A percentile compares a stretch with the other conserved stretches of the same genome.
These are phyloP conservation scores for Fusarium sp. DNA, from an alignment of 2,329 filamentous ascomycete species.

Conservation along the genomic window DNA sequence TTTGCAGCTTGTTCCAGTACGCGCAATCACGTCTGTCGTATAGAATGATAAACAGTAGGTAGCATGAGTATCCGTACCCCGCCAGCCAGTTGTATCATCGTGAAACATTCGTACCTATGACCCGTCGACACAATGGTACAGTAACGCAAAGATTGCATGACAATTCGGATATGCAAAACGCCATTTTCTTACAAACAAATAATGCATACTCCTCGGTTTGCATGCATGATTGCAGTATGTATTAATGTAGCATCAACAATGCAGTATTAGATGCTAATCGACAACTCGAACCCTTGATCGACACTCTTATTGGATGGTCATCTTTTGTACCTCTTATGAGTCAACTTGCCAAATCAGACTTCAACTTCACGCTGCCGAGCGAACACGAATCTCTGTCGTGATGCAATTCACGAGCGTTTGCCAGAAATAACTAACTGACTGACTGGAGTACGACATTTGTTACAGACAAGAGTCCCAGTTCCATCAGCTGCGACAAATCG, in stretches of 20 bases:
- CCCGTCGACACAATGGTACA: background rate
- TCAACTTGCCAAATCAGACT: constrained; percentile 26
- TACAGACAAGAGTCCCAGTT: background rate
- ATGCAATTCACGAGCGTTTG: constrained; percentile 10
- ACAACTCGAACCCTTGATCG: constrained; percentile 6
- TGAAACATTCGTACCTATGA: constrained; percentile 9
- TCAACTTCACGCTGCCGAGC: constrained; percentile 3
- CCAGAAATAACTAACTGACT: background rate
- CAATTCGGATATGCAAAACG: constrained; percentile 26
- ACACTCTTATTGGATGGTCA: constrained; percentile 32
- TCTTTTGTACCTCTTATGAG: constrained; percentile 18
- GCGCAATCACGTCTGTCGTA: background rate
- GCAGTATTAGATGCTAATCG: constrained; percentile 21
- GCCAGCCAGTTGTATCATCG: constrained; percentile 25
- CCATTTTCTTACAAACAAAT: constrained; percentile 18
- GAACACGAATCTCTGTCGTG: constrained; percentile 11
- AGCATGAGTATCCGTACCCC: background rate
- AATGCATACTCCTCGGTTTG: constrained; percentile 21
- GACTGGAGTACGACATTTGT: background rate
- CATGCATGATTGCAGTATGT: constrained; percentile 24
- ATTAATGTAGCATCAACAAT: constrained; percentile 16
- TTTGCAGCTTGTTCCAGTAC: background rate
- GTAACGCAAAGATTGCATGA: constrained; percentile 13
- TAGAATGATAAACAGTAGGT: background rate
- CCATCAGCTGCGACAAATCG: constrained; percentile 7